Base-by-base conservation (phyloP, 129 eudicot species). In the Pittosporum tobira region DNA sequence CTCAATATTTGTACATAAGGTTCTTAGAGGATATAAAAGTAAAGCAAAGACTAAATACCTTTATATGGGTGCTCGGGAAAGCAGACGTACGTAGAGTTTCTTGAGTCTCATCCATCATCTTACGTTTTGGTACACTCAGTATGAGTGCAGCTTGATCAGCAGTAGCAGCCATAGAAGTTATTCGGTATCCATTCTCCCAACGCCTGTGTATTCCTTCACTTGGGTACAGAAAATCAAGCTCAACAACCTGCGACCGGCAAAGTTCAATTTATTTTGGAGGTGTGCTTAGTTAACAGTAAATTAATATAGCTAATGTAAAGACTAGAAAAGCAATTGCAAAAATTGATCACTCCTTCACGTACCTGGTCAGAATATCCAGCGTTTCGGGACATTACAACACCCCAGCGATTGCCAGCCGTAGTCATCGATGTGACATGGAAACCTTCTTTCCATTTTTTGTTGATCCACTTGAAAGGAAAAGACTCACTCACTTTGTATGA, bases 401-500 rank as follows among this genome's bases (percentile, higher is more conserved):
- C 99, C 99, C 99, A 91, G 25, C 96, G 94, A 65, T 72, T 83
- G 61, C 96, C 96, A 57, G 96, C 99, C 3, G 99, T 86, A 45
- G 98, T 91, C 98, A 91, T 91, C 31, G 98, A 91, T 37, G 98
- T 91, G 45, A 91, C 99, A 42, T 91, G 96, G 65, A 87, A 91
- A 37, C 96, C 99, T 77, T 91, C 99, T 75, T 91, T 91, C 99
- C 99, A 91, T 67, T 91, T 91, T 58, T 91, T 83, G 63, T 88
- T 90, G 45, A 91, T 91, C 98, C 98, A 91, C 81, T 91, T 91
- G 74, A 81, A 91, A 1, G 99, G 99, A 75, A 91, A 91, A n/a
- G 96, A 83, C 59, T 91, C 96, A 62, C 98, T 86, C 59, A 91
- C 98, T 86, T 91, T 91, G 55, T 91, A 91, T 0, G 98, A 91